Percentiles rank a stretch among this genome's conserved stretches.
Conservation (phyloP, 2,329 filamentous ascomycete genomes). For the Diplodia sapinea region DNA sequence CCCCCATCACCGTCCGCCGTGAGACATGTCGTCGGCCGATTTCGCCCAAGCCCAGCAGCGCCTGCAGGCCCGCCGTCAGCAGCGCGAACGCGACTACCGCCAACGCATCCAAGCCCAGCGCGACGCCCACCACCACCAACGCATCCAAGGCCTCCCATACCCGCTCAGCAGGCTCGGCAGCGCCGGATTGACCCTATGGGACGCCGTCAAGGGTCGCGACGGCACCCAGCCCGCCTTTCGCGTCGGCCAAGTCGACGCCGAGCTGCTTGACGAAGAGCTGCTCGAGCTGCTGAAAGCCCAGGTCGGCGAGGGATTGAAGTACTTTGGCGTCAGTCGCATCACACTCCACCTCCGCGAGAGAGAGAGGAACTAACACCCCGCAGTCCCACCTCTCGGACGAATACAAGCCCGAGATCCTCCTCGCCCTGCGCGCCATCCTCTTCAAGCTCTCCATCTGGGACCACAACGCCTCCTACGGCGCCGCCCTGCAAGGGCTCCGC, state of each 20-base stretch:
- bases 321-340: slow-evolving; percentile 68
- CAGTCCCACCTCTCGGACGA: slow-evolving; percentile 76
- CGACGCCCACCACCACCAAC: slow-evolving; percentile 50
- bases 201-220: slow-evolving; percentile 72
- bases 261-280: slow-evolving; percentile 91
- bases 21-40: slow-evolving; percentile 62
- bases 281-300: slow-evolving; percentile 84
- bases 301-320: slow-evolving; percentile 85
- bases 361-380: too few relatives aligned
- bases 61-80: slow-evolving; percentile 78
- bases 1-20: slow-evolving; percentile 17
- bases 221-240: slow-evolving; percentile 86
- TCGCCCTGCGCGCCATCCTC: slow-evolving; percentile 75
- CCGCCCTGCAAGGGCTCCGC: slow-evolving; percentile 85
- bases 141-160: slow-evolving; percentile 51
- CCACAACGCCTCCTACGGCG: slow-evolving; percentile 92
- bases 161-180: slow-evolving; percentile 66
- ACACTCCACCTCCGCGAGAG: background rate
- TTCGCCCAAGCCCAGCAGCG: slow-evolving; percentile 91
- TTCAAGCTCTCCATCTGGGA: slow-evolving; percentile 99
- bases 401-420: slow-evolving; percentile 83
- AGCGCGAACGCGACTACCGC: slow-evolving; percentile 71
- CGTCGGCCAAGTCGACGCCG: slow-evolving; percentile 94
- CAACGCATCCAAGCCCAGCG: slow-evolving; percentile 59
- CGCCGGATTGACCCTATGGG: slow-evolving; percentile 65